Evolutionary conservation across 805 yeast genomes (phyloP), one percentile per base, ranked within the genome.

Genomic region (Yarrowia sp.): DNA sequence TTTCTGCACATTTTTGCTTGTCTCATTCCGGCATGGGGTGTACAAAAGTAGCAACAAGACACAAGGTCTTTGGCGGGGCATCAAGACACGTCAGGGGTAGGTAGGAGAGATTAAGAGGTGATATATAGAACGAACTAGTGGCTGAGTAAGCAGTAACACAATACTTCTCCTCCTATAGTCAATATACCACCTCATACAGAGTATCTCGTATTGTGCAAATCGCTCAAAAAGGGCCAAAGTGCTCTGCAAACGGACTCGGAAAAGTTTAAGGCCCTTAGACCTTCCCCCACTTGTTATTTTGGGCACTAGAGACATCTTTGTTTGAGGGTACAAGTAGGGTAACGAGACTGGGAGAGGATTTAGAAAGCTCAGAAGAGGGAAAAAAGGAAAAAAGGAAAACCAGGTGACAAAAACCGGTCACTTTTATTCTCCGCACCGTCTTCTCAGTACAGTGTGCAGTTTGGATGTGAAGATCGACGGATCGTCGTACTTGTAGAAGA

Each of bases 231-330:
- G 54, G 54, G 38, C 54, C 12, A 38, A 48, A 48, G 17, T 19
- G 28, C 19, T 26, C 54, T 48, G 38, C 54, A 30, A 19, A 32
- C 54, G 54, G 54, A 48, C 35, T 19, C 9, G 11, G 3, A 12
- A 9, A 48, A 48, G n/a, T 8, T 24, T 48, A 48, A 14, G 4
- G n/a, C 28, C 14, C 12, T 48, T 48, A 32, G 54, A 48, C 54
- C 54, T 48, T 48, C 54, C 54, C 54, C 54, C 54, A 32, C 54
- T 48, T 19, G 38, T 32, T 17, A 17, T 48, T 46, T 46, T 46
- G 33, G 51, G 22, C 14, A 21, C 54, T 32, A 30, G 10, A 8
- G 54, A 32, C 54, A 48, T 48, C 54, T 48, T 48, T 48, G 54
- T 48, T 46, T 30, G 19, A n/a, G n/a, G 38, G 54, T 48, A 19